A percentile compares a stretch with the other conserved stretches of the same genome.
Conservation (phyloP, 2,329 filamentous ascomycete genomes). For the Endothia cerciana region DNA sequence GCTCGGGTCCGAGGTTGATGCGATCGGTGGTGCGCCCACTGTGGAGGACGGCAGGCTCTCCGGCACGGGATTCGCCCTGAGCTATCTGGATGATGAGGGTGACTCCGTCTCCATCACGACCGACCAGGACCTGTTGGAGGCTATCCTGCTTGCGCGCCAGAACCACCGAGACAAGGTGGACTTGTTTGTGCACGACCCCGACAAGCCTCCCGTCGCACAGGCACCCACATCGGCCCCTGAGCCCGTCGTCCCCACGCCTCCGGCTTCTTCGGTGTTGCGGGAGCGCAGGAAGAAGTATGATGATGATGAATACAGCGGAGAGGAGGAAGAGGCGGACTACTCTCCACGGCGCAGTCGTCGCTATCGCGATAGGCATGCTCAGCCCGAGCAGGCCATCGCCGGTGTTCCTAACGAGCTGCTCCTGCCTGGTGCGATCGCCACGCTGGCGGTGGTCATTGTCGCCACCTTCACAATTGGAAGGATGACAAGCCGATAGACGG, state of each 20-base stretch:
- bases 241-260: constrained; percentile 48
- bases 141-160: constrained; percentile 80
- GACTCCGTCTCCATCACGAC: constrained; percentile 97
- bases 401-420: constrained; percentile 94
- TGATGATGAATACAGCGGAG: constrained; percentile 54
- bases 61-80: constrained; percentile 82
- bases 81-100: constrained; percentile 95
- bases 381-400: constrained; percentile 74
- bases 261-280: constrained; percentile 53
- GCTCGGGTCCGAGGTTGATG: constrained; percentile 80
- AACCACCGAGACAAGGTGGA: constrained; percentile 89
- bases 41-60: constrained; percentile 81
- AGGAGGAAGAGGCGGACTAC: constrained; percentile 45
- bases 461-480: constrained; percentile 90
- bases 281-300: constrained; percentile 52
- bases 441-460: constrained; percentile 91
- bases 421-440: constrained; percentile 90
- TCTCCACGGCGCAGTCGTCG: constrained; percentile 49
- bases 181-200: constrained; percentile 92
- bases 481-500: constrained; percentile 55
- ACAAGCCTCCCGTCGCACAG: constrained; percentile 78
- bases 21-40: constrained; percentile 78
- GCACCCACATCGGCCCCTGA: constrained; percentile 53
- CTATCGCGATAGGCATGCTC: constrained; percentile 38
- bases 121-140: constrained; percentile 89